Evolutionary conservation across 2,329 filamentous ascomycete genomes (phyloP).

Genomic region (Neofusicoccum laricinum): DNA sequence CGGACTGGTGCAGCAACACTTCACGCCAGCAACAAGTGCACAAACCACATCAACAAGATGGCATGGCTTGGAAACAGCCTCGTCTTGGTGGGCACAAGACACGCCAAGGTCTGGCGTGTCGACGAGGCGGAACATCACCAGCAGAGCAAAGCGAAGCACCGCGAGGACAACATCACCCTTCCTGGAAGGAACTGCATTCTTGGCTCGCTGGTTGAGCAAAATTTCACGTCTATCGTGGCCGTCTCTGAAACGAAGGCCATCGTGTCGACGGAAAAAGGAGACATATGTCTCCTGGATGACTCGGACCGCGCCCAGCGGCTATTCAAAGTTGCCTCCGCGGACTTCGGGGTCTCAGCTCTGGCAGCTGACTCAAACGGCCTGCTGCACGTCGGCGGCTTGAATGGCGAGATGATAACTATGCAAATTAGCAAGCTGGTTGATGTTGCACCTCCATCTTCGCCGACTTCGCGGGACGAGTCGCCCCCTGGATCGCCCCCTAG

Average conservation of each 20-base stretch:
- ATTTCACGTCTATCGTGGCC: constrained; percentile 73
- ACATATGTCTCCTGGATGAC: constrained; percentile 86
- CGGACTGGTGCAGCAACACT: constrained; percentile 76
- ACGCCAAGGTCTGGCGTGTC: constrained; percentile 90
- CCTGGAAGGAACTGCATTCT: constrained; percentile 85
- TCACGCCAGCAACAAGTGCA: constrained; percentile 88
- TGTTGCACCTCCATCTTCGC: constrained; percentile 34
- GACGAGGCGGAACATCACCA: constrained; percentile 66
- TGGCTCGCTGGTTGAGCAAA: constrained; percentile 75
- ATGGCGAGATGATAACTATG: constrained; percentile 54
- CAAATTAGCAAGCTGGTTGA: constrained; percentile 34
- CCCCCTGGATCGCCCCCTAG: constrained; percentile 24
- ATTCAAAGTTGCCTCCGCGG: constrained; percentile 61
- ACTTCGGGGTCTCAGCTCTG: constrained; percentile 67
- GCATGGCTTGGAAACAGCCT: constrained; percentile 83
- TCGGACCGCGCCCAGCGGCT: constrained; percentile 69
- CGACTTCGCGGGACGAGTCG: constrained; percentile 32
- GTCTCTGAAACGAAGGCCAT: constrained; percentile 74
- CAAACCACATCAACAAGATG: constrained; percentile 80
- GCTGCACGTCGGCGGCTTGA: constrained; percentile 68
- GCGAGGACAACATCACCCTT: constrained; percentile 59
- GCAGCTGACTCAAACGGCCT: constrained; percentile 56
- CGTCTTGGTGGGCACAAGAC: constrained; percentile 83
- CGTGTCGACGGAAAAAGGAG: constrained; percentile 81
- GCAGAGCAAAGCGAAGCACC: constrained; percentile 30